Base-by-base conservation (phyloP, 176 grass and related monocot species). In the Paspalum notatum region DNA sequence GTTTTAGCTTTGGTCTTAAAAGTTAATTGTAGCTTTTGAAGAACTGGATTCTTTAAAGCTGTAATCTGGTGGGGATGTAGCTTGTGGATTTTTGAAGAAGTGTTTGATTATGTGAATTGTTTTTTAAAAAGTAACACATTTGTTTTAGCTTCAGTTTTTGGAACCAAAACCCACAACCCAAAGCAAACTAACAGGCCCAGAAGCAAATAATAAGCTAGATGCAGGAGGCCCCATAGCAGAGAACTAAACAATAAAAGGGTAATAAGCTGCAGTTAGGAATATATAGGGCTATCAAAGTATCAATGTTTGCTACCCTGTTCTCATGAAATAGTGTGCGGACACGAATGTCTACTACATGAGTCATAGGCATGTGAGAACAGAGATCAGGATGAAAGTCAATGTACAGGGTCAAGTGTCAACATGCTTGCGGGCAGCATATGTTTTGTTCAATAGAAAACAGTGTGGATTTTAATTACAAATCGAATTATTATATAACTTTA, bases 181-280 rank as follows among this genome's bases (percentile, higher is more conserved):
- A 67, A 44, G 40, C 65, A 68, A 43, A 68, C 11, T 22, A 13
- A n/a, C n/a, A n/a, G n/a, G n/a, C n/a, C n/a, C 51, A n/a, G 11
- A 37, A 14, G 43, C 44, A 20, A 49, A 49, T 24, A 40, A 38
- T 75, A 46, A 53, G 6, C 4, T 70, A 47, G 18, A 49, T 44
- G 44, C 4, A 21, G 40, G n/a, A n/a, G n/a, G n/a, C n/a, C n/a
- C 37, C 54, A 43, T 71, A 5, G 65, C 47, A 56, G 24, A 9
- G 25, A 49, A 82, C 8, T 82, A 76, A 12, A 82, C 42, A 51
- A 61, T 32, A 18, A 21, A 62, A 76, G 9, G 8, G 56, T 45
- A 71, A 62, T 63, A 40, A 51, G 2, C 1, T 32, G 7, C 15
- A n/a, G 0, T 42, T 43, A 67, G 57, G 44, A 66, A 58, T 66